phyloP scores from a whole-genome alignment of 345 rosid genomes.

The Salix koriyanagi region DNA sequence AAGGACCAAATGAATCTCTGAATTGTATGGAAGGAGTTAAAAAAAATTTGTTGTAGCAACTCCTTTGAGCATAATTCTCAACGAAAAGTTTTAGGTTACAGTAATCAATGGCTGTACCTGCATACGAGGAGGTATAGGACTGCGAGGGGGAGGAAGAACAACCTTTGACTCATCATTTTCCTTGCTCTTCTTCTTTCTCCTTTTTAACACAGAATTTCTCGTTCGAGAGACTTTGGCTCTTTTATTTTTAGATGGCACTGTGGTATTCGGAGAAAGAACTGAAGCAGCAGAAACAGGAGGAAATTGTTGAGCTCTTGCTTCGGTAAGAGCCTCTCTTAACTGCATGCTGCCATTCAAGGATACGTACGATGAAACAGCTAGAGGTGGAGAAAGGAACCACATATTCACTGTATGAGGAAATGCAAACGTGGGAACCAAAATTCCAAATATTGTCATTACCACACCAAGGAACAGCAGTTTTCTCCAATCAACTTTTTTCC shows the following conservation, averaged over 20 bases:
- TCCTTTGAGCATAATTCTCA: not conserved
- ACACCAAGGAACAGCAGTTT: conserved; percentile 47
- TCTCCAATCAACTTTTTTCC: conserved; percentile 54
- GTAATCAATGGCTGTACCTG: conserved; percentile 40
- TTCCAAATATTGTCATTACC: conserved; percentile 39
- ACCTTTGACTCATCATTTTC: conserved; percentile 20
- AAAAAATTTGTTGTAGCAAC: not conserved
- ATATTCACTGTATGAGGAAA: conserved; percentile 23
- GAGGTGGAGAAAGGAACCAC: conserved; percentile 28
- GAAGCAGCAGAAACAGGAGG: conserved; percentile 26
- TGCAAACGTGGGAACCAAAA: conserved; percentile 46
- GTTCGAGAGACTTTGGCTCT: not conserved
- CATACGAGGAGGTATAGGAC: conserved; percentile 25
- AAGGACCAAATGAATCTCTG: conserved; percentile 60
- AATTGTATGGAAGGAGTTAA: conserved; percentile 9
- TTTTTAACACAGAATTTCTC: conserved; percentile 13
- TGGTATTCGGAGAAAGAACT: conserved; percentile 30
- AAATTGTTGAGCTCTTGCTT: conserved; percentile 36
- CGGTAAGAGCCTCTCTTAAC: conserved; percentile 33
- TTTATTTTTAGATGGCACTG: conserved; percentile 13
- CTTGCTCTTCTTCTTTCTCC: conserved; percentile 31
- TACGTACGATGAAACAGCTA: conserved; percentile 20
- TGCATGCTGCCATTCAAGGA: conserved; percentile 38
- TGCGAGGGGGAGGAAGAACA: conserved; percentile 38
- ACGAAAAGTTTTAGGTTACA: not conserved